Conservation (phyloP, 2,329 filamentous ascomycete species). For the Nannizziopsis barbatae region DNA sequence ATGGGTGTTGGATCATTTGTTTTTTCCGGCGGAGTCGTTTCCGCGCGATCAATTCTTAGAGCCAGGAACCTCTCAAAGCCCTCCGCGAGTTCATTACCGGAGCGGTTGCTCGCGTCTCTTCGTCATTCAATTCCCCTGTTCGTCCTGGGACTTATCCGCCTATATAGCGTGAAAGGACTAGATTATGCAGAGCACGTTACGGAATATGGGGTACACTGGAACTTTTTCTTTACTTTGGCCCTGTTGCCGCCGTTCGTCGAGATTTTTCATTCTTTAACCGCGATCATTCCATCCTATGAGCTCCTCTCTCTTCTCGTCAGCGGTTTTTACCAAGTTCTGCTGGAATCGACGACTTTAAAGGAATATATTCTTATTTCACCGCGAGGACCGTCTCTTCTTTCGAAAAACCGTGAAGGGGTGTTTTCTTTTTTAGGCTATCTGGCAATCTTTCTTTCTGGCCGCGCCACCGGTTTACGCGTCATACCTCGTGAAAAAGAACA, state of each 20-base stretch:
- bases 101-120: slow-evolving; percentile 54
- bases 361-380: slow-evolving; percentile 73
- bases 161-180: slow-evolving; percentile 82
- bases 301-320: slow-evolving; percentile 59
- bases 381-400: slow-evolving; percentile 60
- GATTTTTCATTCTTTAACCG: slow-evolving; percentile 61
- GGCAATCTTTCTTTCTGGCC: slow-evolving; percentile 84
- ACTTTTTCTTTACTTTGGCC: slow-evolving; percentile 95
- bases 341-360: slow-evolving; percentile 70
- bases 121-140: slow-evolving; percentile 77
- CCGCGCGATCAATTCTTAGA: slow-evolving; percentile 67
- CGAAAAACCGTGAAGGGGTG: slow-evolving; percentile 88
- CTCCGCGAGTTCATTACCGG: slow-evolving; percentile 29
- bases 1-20: slow-evolving; percentile 95
- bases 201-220: slow-evolving; percentile 98
- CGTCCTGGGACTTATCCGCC: slow-evolving; percentile 63
- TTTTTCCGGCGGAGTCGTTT: slow-evolving; percentile 85
- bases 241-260: slow-evolving; percentile 83
- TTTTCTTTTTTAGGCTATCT: slow-evolving; percentile 91
- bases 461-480: slow-evolving; percentile 68
- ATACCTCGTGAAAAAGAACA: slow-evolving; percentile 51
- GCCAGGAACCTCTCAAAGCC: slow-evolving; percentile 29
- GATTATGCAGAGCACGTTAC: slow-evolving; percentile 96
- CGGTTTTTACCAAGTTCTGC: slow-evolving; percentile 58
- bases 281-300: slow-evolving; percentile 64